Conservation (phyloP, 1,139 yeast species). For the Suhomyces anneliseae region DNA sequence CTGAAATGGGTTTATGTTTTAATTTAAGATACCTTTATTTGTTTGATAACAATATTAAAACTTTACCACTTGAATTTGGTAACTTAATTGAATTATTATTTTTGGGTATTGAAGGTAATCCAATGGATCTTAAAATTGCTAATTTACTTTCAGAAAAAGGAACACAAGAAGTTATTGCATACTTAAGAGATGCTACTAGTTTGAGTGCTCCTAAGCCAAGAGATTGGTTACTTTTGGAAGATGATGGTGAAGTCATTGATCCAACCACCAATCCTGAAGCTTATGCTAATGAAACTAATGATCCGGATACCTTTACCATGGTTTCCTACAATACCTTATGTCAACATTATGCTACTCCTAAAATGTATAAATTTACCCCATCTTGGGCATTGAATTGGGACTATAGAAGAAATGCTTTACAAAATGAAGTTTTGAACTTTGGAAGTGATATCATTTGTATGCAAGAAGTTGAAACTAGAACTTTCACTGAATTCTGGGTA, state of each 20-base stretch:
- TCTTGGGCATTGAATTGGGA: constrained; percentile 97
- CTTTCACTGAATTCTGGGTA: constrained; percentile 83
- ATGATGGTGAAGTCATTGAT: constrained; percentile 66
- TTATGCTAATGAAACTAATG: constrained; percentile 28
- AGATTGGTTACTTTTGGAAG: constrained; percentile 77
- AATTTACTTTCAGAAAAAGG: constrained; percentile 78
- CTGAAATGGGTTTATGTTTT: constrained; percentile 79
- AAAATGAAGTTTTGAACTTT: constrained; percentile 65
- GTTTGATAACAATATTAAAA: constrained; percentile 79
- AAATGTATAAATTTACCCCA: constrained; percentile 91
- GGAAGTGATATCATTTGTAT: constrained; percentile 81
- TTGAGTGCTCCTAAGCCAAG: constrained; percentile 68
- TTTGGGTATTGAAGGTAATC: constrained; percentile 92
- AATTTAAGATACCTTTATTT: constrained; percentile 79
- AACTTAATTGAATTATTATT: constrained; percentile 80
- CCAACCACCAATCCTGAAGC: constrained; percentile 33
- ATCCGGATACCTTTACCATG: constrained; percentile 58
- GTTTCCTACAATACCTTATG: constrained; percentile 90
- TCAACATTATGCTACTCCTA: constrained; percentile 92
- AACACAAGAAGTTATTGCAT: constrained; percentile 75
- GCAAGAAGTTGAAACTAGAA: constrained; percentile 92
- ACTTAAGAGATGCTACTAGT: constrained; percentile 77
- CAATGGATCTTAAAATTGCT: constrained; percentile 65
- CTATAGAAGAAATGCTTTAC: constrained; percentile 75
- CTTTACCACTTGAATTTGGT: constrained; percentile 84